Evolutionary conservation across 1,284 basidiomycete species (phyloP).

Genomic region (Sporisorium iseilematis-ciliati): DNA sequence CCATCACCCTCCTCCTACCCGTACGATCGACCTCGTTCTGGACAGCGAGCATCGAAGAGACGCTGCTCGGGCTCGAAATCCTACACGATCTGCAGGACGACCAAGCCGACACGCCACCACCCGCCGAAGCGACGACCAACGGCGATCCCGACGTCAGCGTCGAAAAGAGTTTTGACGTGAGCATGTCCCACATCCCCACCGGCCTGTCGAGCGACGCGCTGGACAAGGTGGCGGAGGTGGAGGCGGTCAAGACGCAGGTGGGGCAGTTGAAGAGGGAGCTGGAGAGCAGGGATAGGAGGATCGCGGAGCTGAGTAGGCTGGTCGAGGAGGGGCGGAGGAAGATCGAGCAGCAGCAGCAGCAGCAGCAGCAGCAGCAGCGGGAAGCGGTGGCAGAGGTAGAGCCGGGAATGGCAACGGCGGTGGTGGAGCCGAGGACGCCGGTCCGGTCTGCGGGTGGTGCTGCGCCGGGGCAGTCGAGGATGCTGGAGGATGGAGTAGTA

Average conservation of each 20-base stretch:
- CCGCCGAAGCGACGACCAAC: background rate
- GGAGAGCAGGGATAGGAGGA: slow-evolving; percentile 13
- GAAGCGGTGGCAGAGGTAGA: background rate
- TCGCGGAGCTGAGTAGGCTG: slow-evolving; percentile 12
- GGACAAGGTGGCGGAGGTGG: slow-evolving; percentile 14
- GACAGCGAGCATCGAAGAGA: slow-evolving; percentile 33
- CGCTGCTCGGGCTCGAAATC: slow-evolving; percentile 34
- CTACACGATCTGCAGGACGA: slow-evolving; percentile 26
- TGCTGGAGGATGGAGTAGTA: background rate
- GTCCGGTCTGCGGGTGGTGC: background rate
- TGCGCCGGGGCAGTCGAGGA: background rate
- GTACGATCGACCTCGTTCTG: slow-evolving; percentile 22
- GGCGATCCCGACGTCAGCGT: slow-evolving; percentile 22
- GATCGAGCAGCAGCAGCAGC: background rate
- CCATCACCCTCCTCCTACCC: slow-evolving; percentile 20
- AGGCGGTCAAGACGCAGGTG: slow-evolving; percentile 16
- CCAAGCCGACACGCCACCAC: background rate
- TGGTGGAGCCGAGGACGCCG: slow-evolving; percentile 9
- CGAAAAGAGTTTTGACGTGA: slow-evolving; percentile 43
- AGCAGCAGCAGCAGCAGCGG: background rate
- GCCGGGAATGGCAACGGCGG: background rate
- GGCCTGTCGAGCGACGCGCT: slow-evolving; percentile 20
- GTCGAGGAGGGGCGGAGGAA: slow-evolving; percentile 5
- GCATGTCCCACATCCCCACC: slow-evolving; percentile 42
- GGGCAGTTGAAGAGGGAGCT: slow-evolving; percentile 21